Percentiles rank a stretch among this genome's conserved stretches.
Evolutionary conservation across 1,139 yeast genomes (phyloP).

Genomic region (Debaryomyces subglobosus): DNA sequence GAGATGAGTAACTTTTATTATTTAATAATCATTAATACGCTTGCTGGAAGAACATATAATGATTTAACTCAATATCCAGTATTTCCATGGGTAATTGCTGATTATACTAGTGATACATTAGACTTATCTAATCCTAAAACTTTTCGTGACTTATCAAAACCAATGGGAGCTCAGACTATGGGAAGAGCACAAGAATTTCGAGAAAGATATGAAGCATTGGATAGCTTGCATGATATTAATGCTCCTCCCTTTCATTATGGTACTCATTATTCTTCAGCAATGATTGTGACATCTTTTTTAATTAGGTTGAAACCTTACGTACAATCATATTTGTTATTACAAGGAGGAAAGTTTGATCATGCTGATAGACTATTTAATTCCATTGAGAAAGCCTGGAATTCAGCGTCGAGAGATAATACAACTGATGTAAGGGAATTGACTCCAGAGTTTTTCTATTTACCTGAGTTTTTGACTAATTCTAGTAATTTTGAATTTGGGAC

Average conservation of each 20-base stretch:
- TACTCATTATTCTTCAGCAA: conserved; percentile 88
- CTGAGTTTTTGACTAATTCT: conserved; percentile 69
- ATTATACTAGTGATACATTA: conserved; percentile 65
- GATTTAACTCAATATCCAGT: conserved; percentile 89
- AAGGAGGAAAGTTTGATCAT: conserved; percentile 87
- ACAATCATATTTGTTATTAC: conserved; percentile 72
- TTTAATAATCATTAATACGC: conserved; percentile 72
- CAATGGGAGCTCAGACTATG: conserved; percentile 84
- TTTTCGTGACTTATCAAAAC: conserved; percentile 76
- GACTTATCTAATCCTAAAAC: conserved; percentile 62
- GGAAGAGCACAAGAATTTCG: conserved; percentile 61
- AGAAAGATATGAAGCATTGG: conserved; percentile 71
- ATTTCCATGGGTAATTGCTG: conserved; percentile 88
- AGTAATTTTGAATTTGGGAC: conserved; percentile 71
- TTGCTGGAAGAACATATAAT: conserved; percentile 86
- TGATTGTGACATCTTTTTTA: conserved; percentile 81
- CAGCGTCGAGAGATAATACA: conserved; percentile 76
- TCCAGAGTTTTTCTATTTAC: conserved; percentile 82
- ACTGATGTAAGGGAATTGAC: conserved; percentile 85
- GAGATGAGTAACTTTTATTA: conserved; percentile 81
- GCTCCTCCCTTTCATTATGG: conserved; percentile 87
- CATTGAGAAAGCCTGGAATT: conserved; percentile 71
- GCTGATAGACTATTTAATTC: conserved; percentile 81
- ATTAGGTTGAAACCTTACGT: conserved; percentile 79
- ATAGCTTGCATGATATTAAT: conserved; percentile 53